These are phyloP conservation scores for Rhodomyrtus tomentosa DNA, from an alignment of 345 rosid species.

Conservation along the genomic window DNA sequence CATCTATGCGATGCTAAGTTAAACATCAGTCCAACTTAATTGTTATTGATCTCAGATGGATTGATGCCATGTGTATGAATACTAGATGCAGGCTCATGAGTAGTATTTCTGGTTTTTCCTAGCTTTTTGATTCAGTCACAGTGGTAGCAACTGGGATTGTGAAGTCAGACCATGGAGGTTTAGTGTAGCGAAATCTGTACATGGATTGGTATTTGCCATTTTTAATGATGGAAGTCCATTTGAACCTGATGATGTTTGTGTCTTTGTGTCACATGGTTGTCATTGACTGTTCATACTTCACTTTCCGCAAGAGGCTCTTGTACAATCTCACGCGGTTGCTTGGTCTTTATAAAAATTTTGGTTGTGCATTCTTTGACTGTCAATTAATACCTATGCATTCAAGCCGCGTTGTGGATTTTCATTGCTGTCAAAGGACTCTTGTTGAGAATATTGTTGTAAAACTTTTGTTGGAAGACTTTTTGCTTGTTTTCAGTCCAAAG, in stretches of 20 bases:
- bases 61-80: not conserved
- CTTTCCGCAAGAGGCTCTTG: too few relatives aligned
- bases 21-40: not conserved
- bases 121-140: not conserved
- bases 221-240: not conserved
- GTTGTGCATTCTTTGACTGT: too few relatives aligned
- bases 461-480: slow-evolving; percentile 67
- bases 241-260: not conserved
- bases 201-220: not conserved
- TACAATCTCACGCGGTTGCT: too few relatives aligned
- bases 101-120: not conserved
- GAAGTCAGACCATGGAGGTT: not conserved
- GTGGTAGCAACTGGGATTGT: not conserved
- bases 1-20: not conserved
- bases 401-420: too few relatives aligned
- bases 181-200: not conserved
- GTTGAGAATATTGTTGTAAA: slow-evolving; percentile 53
- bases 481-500: slow-evolving; percentile 13
- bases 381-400: too few relatives aligned
- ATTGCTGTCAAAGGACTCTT: slow-evolving; percentile 39
- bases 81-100: not conserved
- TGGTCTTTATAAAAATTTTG: too few relatives aligned
- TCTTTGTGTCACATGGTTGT: too few relatives aligned
- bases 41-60: not conserved
- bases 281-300: too few relatives aligned